phyloP scores from a whole-genome alignment of 352 stramenopile species.

The Phytophthora fragariaefolia region DNA sequence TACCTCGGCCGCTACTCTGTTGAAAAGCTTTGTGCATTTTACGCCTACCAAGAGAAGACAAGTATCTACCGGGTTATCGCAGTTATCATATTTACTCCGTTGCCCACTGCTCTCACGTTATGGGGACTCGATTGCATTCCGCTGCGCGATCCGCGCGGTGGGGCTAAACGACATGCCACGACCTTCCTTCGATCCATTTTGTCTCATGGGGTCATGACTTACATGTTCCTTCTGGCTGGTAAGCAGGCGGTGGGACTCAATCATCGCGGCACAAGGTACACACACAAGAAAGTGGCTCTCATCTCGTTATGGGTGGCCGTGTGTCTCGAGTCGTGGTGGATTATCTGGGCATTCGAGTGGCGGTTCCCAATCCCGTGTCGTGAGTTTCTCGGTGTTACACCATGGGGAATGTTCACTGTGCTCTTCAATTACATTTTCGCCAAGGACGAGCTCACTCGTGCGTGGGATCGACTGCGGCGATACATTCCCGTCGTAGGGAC shows the following conservation, averaged over 20 bases:
- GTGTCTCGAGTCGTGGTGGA: conserved; percentile 18
- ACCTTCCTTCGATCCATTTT: conserved; percentile 19
- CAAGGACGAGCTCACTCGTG: conserved; percentile 8
- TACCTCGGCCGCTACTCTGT: conserved; percentile 36
- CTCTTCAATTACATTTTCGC: conserved; percentile 16
- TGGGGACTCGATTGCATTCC: conserved; percentile 8
- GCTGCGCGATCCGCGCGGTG: conserved; percentile 6
- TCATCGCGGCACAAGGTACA: conserved; percentile 8
- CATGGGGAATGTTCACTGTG: conserved; percentile 16
- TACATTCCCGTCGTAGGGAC: conserved; percentile 23
- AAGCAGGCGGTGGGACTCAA: conserved; percentile 19
- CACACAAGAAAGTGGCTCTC: conserved; percentile 17
- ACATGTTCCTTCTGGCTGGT: conserved; percentile 7
- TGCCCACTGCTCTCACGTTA: conserved; percentile 19
- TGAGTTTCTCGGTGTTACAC: conserved; percentile 15
- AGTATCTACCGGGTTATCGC: conserved; percentile 16
- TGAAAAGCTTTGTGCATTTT: conserved; percentile 31
- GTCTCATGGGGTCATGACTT: conserved; percentile 14
- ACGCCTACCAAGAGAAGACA: conserved; percentile 24
- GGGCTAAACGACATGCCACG: background rate
- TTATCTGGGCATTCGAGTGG: conserved; percentile 17
- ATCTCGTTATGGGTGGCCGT: conserved; percentile 13
- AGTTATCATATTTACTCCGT: conserved; percentile 10
- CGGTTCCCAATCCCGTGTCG: conserved; percentile 20
- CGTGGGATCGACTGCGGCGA: background rate